Base-by-base conservation (phyloP, 495 filamentous ascomycete genomes). In the Podospora pseudopauciseta region DNA sequence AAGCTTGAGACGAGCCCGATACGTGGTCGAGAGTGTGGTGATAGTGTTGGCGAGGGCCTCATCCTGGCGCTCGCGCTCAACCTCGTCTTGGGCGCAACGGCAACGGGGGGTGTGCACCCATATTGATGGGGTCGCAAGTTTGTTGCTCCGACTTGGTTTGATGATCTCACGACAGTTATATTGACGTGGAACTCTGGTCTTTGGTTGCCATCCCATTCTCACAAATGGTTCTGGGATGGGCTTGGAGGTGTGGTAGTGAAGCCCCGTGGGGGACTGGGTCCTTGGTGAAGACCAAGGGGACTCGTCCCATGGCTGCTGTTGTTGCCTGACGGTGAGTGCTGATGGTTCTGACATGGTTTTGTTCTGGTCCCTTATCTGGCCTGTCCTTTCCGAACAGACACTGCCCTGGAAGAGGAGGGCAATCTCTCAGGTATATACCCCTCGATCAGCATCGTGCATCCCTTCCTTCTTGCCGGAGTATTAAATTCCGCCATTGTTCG, bases 161-260 rank as follows among this genome's bases (percentile, higher is more conserved):
- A 44, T n/a, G 20, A 61, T 13, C 30, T 61, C 59, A 26, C 59
- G 59, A 61, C 59, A 61, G 30, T 9, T 20, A 4, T 63, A 11
- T 6, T 20, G 61, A n/a, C 30, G 16, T 26, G 61, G 61, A 18
- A 49, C 30, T 44, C 61, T 63, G 30, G 61, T 63, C n/a, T 63
- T 63, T 63, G 61, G 61, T 15, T 63, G 32, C 61, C 61, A 63
- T 49, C 61, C 61, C 61, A 63, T 63, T 23, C 61, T 63, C 30
- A 32, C 30, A 18, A 63, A 39, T 5, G 61, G 28, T 7, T 44
- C 61, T 61, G 59, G 59, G 30, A 26, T 58, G 56, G 56, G 19
- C 20, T 49, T 63, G 61, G 28, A 16, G 61, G 16, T 23, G 61
- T 20, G 18, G 7, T 19, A 32, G n/a, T 20, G 15, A 34, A 44